Evolutionary conservation across 2,329 filamentous ascomycete species (phyloP), one percentile per base, ranked within the genome.

Genomic region (Sclerotinia trifoliorum): DNA sequence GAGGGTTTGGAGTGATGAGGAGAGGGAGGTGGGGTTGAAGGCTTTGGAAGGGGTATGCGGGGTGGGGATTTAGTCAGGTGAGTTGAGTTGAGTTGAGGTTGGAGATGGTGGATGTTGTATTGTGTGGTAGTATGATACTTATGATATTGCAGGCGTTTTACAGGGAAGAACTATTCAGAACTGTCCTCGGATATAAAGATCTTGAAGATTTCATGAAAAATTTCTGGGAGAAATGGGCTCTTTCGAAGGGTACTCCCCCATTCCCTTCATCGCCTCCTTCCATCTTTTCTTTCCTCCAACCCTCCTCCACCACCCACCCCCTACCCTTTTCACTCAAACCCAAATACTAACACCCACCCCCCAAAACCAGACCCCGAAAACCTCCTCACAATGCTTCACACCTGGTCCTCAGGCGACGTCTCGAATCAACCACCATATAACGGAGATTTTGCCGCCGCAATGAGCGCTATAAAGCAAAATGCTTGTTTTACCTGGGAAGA

Each of bases 221-320:
- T 17, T 93, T 92, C 74, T 94, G 92, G 90, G 91, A 94, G 77
- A 80, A 80, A 0, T 93, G 90, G 90, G 89, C 89, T 5, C 80
- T 88, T 24, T 86, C 84, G 0, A 93, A 92, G 80, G 84, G 84
- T 83, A 71, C 58, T 73, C 46, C 13, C 24, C 13, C 11, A n/a
- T 54, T 29, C 10, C 4, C 35, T 21, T 17, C 39, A 2, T n/a
- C 7, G 49, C 26, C 35, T 21, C 7, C 21, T 10, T 19, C 0
- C 52, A 42, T 42, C 39, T 15, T 2, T 49, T 66, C 26, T 42
- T 51, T 21, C 21, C n/a, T 7, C 15, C 21, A 19, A 26, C 21
- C 19, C 21, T 10, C 5, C 32, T 32, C 11, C 15, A 10, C 35
- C 35, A 39, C 1, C 35, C 35, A 8, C 35, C 11, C 35, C 11